These are phyloP conservation scores for Calonectria pteridis DNA, from an alignment of 2,329 filamentous ascomycete genomes.

Conservation along the genomic window DNA sequence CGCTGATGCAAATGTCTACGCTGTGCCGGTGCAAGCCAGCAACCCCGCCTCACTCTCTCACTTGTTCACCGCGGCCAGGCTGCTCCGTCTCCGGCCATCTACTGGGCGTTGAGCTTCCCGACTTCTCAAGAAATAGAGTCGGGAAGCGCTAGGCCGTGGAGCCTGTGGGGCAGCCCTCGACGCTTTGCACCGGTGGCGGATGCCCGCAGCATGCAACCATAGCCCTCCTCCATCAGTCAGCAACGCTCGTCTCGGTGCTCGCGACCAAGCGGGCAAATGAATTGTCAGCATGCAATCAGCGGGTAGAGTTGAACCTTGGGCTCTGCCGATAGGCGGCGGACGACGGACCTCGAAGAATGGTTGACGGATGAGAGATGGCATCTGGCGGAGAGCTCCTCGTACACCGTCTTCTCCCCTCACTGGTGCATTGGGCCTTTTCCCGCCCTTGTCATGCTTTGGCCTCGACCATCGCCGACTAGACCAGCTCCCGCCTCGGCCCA, in stretches of 20 bases:
- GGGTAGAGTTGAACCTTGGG: slow-evolving; percentile 3
- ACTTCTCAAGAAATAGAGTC: slow-evolving; percentile 11
- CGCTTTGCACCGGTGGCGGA: slow-evolving; percentile 19
- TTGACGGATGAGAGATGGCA: neutral
- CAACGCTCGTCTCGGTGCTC: slow-evolving; percentile 2
- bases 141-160: slow-evolving; percentile 6
- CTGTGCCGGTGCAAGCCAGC: neutral
- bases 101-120: slow-evolving; percentile 6
- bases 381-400: neutral
- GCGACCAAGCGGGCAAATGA: slow-evolving; percentile 2
- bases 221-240: slow-evolving; percentile 25
- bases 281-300: slow-evolving; percentile 25
- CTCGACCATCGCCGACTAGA: slow-evolving; percentile 13
- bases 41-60: neutral
- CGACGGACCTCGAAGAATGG: slow-evolving; percentile 1
- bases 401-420: slow-evolving; percentile 21
- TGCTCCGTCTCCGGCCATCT: neutral
- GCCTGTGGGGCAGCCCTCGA: slow-evolving; percentile 14
- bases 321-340: neutral
- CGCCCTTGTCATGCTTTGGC: slow-evolving; percentile 20
- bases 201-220: slow-evolving; percentile 25
- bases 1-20: neutral
- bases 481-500: slow-evolving; percentile 22
- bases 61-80: neutral
- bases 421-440: slow-evolving; percentile 8